Conservation (phyloP, 2,329 filamentous ascomycete species). For the Phyllosticta citrichinensis region DNA sequence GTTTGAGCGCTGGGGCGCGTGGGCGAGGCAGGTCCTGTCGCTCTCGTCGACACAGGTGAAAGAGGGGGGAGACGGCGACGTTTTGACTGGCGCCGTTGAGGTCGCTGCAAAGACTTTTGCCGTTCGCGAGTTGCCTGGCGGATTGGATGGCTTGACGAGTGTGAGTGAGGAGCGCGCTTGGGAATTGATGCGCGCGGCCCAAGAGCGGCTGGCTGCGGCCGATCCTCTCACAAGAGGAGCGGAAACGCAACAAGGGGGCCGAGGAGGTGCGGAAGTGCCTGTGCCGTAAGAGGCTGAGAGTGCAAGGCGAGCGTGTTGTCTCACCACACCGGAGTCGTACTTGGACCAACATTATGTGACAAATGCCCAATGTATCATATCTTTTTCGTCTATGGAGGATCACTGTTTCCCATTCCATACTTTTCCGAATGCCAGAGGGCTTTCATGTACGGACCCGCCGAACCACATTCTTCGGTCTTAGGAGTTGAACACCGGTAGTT, state of each 20-base stretch:
- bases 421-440: too few species aligned
- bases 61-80: background rate
- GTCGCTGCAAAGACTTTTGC: constrained; percentile 23
- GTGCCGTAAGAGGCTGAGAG: background rate
- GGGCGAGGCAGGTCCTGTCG: constrained; percentile 21
- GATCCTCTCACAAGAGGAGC: background rate
- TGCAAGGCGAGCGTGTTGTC: too few species aligned
- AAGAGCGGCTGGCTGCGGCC: background rate
- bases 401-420: too few species aligned
- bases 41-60: constrained; percentile 9
- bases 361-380: too few species aligned
- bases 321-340: too few species aligned
- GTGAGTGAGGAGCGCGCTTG: constrained; percentile 24
- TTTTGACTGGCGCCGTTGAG: constrained; percentile 18
- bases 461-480: too few species aligned
- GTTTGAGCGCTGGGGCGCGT: constrained; percentile 26
- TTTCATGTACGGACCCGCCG: too few species aligned
- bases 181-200: constrained; percentile 19
- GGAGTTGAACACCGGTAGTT: too few species aligned
- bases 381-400: too few species aligned
- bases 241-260: background rate
- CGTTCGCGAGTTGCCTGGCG: constrained; percentile 13
- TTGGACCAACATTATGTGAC: too few species aligned
- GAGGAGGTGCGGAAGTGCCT: background rate
- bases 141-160: constrained; percentile 20